phyloP scores from a whole-genome alignment of 495 filamentous ascomycete genomes.

The Hypomontagnella monticulosa region DNA sequence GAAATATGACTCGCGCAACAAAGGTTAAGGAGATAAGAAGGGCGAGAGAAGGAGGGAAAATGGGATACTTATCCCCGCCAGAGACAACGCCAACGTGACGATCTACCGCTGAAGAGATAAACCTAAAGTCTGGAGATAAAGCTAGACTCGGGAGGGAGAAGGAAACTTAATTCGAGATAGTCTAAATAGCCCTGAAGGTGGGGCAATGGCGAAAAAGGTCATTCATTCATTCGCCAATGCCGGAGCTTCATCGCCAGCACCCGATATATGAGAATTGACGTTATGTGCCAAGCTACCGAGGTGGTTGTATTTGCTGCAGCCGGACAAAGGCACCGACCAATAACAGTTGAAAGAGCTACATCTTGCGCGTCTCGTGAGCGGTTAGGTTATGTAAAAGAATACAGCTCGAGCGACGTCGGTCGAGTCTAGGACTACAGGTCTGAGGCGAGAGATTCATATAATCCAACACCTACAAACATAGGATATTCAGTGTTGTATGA shows the following conservation, averaged over 20 bases:
- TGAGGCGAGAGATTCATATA: background rate
- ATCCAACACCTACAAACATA: background rate
- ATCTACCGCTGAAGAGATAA: conserved; percentile 12
- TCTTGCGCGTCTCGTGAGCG: conserved; percentile 6
- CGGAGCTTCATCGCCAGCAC: conserved; percentile 6
- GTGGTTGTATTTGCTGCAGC: background rate
- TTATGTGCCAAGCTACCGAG: conserved; percentile 33
- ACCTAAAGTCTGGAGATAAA: conserved; percentile 25
- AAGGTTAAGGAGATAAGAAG: conserved; percentile 5
- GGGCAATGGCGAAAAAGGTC: background rate
- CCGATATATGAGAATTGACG: conserved; percentile 26
- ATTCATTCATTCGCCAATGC: conserved; percentile 37
- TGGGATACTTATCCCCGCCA: conserved; percentile 29
- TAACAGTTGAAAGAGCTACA: background rate
- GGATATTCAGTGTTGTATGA: background rate
- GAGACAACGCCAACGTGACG: conserved; percentile 13
- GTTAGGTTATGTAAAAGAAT: conserved; percentile 28
- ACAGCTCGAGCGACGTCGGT: conserved; percentile 27
- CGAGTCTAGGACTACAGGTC: background rate
- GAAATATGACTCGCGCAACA: conserved; percentile 19
- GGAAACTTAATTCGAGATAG: conserved; percentile 4
- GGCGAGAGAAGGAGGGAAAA: background rate
- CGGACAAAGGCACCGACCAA: conserved; percentile 25
- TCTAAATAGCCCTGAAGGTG: no score
- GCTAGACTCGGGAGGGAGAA: conserved; percentile 4